phyloP scores from a whole-genome alignment of 2,329 filamentous ascomycete species.

The Cordyceps farinosa region DNA sequence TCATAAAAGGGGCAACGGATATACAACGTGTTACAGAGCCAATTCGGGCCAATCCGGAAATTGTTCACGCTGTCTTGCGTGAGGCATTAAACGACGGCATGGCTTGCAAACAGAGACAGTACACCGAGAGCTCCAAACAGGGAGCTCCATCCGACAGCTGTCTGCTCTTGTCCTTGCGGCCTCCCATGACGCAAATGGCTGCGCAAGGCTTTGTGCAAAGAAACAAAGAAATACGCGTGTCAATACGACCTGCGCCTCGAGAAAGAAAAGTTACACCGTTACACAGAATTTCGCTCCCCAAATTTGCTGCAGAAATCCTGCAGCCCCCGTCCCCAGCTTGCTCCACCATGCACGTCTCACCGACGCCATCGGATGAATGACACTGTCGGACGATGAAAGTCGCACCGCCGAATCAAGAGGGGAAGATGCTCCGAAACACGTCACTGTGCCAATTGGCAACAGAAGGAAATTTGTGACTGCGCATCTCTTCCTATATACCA shows the following conservation, averaged over 20 bases:
- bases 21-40: neutral
- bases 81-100: slow-evolving; percentile 6
- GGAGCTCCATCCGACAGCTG: neutral
- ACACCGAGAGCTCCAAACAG: slow-evolving; percentile 4
- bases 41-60: slow-evolving; percentile 1
- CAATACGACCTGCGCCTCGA: neutral
- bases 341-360: slow-evolving; percentile 13
- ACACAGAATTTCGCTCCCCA: neutral
- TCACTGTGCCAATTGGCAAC: neutral
- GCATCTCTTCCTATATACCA: neutral
- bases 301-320: neutral
- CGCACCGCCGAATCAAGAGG: neutral
- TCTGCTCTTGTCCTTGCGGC: neutral
- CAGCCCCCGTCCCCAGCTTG: neutral
- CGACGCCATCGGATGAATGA: slow-evolving; percentile 14
- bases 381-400: neutral
- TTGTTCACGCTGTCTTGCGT: neutral
- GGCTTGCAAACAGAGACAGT: neutral
- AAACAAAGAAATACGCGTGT: neutral
- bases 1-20: neutral
- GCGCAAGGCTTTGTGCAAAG: neutral
- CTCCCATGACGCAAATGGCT: neutral
- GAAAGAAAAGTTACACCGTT: neutral
- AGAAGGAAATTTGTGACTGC: too few relatives aligned
- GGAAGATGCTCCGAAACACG: neutral